These are phyloP conservation scores for Tetradesmus lagerheimii DNA, from an alignment of 139 green algal genomes.

Conservation along the genomic window DNA sequence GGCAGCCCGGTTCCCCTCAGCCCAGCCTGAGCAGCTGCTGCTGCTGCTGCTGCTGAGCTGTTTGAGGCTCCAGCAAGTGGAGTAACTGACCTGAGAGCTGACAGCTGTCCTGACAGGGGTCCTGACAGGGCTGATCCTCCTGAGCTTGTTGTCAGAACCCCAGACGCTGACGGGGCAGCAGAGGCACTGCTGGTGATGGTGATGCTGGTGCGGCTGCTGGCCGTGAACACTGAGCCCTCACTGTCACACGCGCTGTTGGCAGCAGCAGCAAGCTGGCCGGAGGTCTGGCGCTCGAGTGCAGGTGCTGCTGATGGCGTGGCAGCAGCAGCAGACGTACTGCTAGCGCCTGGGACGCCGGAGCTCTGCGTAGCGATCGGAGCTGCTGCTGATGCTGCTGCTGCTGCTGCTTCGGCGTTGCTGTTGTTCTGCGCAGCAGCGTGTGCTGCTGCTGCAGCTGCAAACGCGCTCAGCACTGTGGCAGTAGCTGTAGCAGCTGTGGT, in stretches of 20 bases:
- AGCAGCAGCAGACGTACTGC: background rate
- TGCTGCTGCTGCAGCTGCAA: background rate
- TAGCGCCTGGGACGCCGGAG: background rate
- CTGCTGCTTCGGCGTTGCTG: too few relatives aligned
- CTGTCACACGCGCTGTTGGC: conserved; percentile 22
- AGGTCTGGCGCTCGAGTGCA: background rate
- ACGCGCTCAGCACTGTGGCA: background rate
- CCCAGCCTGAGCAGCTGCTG: background rate
- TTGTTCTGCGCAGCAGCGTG: background rate
- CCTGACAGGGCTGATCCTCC: background rate
- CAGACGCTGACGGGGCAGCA: background rate
- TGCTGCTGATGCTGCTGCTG: background rate
- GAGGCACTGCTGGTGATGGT: conserved; percentile 24
- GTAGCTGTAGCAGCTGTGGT: background rate
- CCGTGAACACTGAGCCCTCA: conserved; percentile 37
- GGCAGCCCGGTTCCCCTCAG: conserved; percentile 23
- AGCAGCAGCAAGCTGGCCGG: background rate
- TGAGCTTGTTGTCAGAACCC: background rate
- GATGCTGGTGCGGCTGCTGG: conserved; percentile 33
- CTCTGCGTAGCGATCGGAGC: background rate
- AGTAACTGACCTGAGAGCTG: background rate
- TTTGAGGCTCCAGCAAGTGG: too few relatives aligned
- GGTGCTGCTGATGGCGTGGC: background rate
- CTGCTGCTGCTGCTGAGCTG: conserved; percentile 22
- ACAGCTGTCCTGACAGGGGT: background rate